Percentiles rank a stretch among this genome's conserved stretches.
Evolutionary conservation across 2,329 filamentous ascomycete species (phyloP).

Genomic region (Leptographium lundbergii): DNA sequence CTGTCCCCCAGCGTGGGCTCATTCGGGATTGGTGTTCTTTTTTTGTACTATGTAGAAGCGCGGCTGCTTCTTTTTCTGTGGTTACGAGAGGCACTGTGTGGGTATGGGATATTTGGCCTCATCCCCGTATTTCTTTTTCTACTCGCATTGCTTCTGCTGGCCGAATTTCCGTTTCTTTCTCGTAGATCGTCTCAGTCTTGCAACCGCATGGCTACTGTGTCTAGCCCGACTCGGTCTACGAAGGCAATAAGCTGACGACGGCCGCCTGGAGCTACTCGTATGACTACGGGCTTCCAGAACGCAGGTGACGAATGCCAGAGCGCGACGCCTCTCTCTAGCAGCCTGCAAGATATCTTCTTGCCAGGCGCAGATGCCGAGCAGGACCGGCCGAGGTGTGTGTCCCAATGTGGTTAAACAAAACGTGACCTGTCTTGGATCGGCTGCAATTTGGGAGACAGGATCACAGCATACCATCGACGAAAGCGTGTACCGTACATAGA

Average conservation of each 20-base stretch:
- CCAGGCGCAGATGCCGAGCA: neutral
- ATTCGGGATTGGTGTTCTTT: neutral
- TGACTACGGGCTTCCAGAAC: neutral
- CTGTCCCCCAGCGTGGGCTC: neutral
- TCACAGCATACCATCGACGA: neutral
- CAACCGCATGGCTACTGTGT: neutral
- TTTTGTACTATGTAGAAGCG: neutral
- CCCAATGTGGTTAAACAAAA: neutral
- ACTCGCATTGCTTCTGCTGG: neutral
- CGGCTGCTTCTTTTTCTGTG: neutral
- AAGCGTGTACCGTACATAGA: neutral
- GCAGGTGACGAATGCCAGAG: neutral
- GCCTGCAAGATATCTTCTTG: too few relatives aligned
- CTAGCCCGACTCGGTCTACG: neutral
- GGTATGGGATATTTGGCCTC: neutral
- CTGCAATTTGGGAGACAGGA: conserved; percentile 1
- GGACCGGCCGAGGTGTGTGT: neutral
- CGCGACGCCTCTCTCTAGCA: neutral
- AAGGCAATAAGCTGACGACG: neutral
- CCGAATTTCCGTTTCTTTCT: conserved; percentile 1
- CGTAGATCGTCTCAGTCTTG: neutral
- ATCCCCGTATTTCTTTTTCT: neutral
- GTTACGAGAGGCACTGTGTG: neutral
- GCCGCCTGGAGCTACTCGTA: neutral
- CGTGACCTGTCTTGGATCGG: neutral